Base-by-base conservation (phyloP, 75 land plant species). In the Pinus albicaulis region DNA sequence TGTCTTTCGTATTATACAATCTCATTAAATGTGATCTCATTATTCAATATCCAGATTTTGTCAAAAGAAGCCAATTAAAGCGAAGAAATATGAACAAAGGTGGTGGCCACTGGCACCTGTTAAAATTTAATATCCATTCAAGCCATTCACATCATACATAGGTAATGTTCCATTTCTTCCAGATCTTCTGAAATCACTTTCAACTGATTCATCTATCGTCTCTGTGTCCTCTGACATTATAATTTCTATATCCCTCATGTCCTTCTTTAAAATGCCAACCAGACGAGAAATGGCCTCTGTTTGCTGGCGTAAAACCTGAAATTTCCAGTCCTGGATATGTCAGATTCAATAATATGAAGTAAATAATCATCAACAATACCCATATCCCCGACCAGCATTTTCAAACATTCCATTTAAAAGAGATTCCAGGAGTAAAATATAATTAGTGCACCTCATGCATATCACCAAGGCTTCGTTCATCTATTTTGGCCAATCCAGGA, bases 231-330 rank as follows among this genome's bases (percentile, higher is more conserved):
- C 89, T 25, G 94, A 80, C 87, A 87, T 88, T 62, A 97, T 94
- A 11, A 97, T 97, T 61, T 94, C 95, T 80, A 87, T 82, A 78
- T 97, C 95, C 74, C 99, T 88, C 52, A 80, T 83, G 75, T 97
- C 99, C 82, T 92, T 77, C 77, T 92, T 97, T 78, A 97, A 76
- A 14, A 97, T 92, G 66, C 80, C 86, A 6, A 92, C 95, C 44
- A 97, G 86, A 56, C 92, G 88, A 2, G 91, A 87, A 83, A 97
- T 92, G 16, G 98, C 99, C 68, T 92, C 95, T 3, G 98, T 97
- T 80, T 97, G 98, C 81, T 91, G 92, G 34, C 83, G 90, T 71
- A 97, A 77, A 16, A 97, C 98, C 99, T 97, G 90, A 57, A 64
- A n/a, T 28, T 56, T 15, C 15, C 16, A 31, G 23, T 36, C 17